Percentiles rank a stretch among this genome's conserved stretches.
Evolutionary conservation across 2,329 filamentous ascomycete genomes (phyloP).

Genomic region (Metarhizium sp.): DNA sequence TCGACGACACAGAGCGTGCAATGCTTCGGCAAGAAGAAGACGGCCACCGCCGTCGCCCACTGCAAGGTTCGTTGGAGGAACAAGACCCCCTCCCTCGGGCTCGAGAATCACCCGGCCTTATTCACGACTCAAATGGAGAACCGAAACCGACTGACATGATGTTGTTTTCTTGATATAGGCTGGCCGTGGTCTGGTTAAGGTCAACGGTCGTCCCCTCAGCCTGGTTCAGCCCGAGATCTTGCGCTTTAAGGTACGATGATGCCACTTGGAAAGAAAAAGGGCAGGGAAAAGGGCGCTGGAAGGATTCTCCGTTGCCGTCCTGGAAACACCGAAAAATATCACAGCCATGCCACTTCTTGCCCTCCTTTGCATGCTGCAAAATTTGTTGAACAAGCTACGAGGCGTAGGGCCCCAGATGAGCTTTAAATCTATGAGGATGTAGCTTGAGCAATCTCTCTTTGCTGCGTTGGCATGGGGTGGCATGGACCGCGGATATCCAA

Average conservation of each 20-base stretch:
- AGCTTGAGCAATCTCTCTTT: too few species aligned
- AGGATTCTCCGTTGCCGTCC: too few species aligned
- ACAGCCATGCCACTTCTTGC: not conserved
- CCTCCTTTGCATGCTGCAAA: too few species aligned
- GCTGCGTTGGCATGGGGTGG: too few species aligned
- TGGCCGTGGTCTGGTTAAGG: constrained; percentile 77
- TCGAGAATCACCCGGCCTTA: not conserved
- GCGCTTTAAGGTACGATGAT: constrained; percentile 75
- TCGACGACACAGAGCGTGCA: constrained; percentile 71
- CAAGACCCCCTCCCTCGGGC: not conserved
- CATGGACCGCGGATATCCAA: too few species aligned
- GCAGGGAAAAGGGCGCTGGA: too few species aligned
- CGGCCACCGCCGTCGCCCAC: constrained; percentile 81
- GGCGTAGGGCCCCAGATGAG: too few species aligned
- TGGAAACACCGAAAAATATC: too few species aligned
- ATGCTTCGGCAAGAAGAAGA: constrained; percentile 99
- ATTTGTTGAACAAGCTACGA: too few species aligned
- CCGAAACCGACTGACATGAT: constrained; percentile 18
- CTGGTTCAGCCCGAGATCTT: constrained; percentile 95
- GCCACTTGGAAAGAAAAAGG: too few species aligned
- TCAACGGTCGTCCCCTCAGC: constrained; percentile 92
- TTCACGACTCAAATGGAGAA: not conserved
- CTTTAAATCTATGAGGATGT: too few species aligned
- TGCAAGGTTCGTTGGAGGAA: constrained; percentile 60
- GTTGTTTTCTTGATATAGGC: constrained; percentile 20